Conservation (phyloP, 1,284 basidiomycete genomes). For the Coniferiporia weirii region DNA sequence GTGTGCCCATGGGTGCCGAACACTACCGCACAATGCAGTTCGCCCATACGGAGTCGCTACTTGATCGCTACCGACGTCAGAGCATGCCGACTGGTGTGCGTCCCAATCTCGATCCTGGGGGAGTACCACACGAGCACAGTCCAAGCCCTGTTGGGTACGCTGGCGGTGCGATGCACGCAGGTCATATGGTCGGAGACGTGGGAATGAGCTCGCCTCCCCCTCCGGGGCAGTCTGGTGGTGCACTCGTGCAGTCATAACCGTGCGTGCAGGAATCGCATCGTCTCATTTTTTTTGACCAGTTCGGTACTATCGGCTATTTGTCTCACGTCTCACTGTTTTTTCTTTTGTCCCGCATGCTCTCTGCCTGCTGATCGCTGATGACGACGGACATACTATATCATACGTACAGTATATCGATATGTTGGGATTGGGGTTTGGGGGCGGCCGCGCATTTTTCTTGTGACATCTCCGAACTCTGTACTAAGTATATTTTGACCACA, state of each 20-base stretch:
- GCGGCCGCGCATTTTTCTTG: too few species aligned
- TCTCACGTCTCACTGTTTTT: too few species aligned
- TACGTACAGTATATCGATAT: too few species aligned
- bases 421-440: too few species aligned
- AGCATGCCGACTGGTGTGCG: slow-evolving; percentile 14
- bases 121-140: background rate
- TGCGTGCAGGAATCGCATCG: background rate
- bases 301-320: background rate
- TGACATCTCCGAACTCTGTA: too few species aligned
- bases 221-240: background rate
- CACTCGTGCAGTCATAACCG: background rate
- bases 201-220: background rate
- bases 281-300: background rate
- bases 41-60: slow-evolving; percentile 5
- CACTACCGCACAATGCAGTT: slow-evolving; percentile 8
- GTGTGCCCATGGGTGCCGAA: background rate
- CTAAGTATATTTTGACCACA: too few species aligned
- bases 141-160: background rate
- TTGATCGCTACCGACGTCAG: slow-evolving; percentile 15
- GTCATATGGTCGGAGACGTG: background rate
- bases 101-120: slow-evolving; percentile 5
- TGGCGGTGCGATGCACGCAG: background rate
- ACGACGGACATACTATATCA: too few species aligned
- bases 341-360: too few species aligned
- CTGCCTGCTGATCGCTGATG: too few species aligned